These are phyloP conservation scores for Chlorella sp. DNA, from an alignment of 139 green algal species.

Conservation along the genomic window DNA sequence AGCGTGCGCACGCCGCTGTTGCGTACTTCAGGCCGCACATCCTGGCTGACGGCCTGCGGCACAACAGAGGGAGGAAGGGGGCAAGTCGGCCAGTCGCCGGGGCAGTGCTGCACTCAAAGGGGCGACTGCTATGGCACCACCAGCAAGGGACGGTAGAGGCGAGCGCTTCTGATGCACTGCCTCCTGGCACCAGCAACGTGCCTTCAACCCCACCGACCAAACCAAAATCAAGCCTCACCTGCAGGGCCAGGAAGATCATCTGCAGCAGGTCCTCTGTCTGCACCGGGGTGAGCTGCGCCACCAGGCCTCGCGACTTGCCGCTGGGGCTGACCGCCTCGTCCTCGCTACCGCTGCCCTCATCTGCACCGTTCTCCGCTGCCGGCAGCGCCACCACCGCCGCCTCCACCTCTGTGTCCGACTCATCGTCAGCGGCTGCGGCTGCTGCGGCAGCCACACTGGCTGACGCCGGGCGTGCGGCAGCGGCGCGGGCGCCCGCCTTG, in stretches of 20 bases:
- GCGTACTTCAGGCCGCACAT: constrained; percentile 75
- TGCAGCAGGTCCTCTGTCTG: constrained; percentile 60
- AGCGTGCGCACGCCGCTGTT: constrained; percentile 88
- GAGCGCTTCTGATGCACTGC: too few species aligned
- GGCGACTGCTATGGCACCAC: too few species aligned
- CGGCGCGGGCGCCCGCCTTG: constrained; percentile 11
- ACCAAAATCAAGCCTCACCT: constrained; percentile 2
- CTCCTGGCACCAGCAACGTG: too few species aligned
- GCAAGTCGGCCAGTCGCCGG: neutral
- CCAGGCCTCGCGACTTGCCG: neutral
- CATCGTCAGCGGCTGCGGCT: constrained; percentile 9
- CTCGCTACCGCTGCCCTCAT: constrained; percentile 9
- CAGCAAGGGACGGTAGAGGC: too few species aligned
- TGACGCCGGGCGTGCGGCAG: neutral
- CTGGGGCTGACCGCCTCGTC: constrained; percentile 4
- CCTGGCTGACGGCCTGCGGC: constrained; percentile 25
- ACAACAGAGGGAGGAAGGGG: neutral
- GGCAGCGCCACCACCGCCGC: neutral
- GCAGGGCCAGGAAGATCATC: constrained; percentile 54
- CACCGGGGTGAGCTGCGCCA: neutral
- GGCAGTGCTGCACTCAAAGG: neutral
- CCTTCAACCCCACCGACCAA: too few species aligned
- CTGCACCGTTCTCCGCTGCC: neutral
- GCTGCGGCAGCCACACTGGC: neutral
- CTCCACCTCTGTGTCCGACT: constrained; percentile 26